Base-by-base conservation (phyloP, 352 stramenopile species). In the Phytophthora kernoviae region DNA sequence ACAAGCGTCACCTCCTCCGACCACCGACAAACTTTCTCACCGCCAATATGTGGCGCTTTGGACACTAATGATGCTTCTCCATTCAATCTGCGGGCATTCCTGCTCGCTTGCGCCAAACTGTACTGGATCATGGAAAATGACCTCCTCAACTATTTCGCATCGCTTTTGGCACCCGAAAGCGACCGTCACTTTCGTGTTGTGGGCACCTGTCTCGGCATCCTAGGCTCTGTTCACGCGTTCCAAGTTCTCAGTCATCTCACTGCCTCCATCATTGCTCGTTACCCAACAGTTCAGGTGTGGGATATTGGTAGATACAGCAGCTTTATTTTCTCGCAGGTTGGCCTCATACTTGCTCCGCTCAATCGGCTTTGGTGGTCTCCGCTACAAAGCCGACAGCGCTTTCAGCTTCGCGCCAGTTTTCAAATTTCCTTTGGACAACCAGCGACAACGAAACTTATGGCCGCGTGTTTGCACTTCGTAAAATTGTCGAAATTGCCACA, bases 111-210 rank as follows among this genome's bases (percentile, higher is more conserved):
- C 4, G 34, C 32, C 4, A 46, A 55, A 0, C 24, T 70, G 2
- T 60, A 74, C 34, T 56, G 50, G 39, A 52, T 65, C 17, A 47
- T 76, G 30, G 54, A 64, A 20, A 52, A 70, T 4, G 62, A 61
- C 11, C 68, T 63, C 45, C 68, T 73, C 50, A 48, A 22, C 30
- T 82, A 79, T 42, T 82, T 77, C 49, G 54, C 63, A 0, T 37
- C 54, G 2, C 36, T 79, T 17, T 49, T 77, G n/a, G 48, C 46
- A 0, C 46, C 58, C 14, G 41, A 10, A 22, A 11, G 6, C 1
- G n/a, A 48, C 11, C 18, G 34, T 0, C 42, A 56, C n/a, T 68
- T 71, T 54, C 54, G 65, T 11, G 8, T 32, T 15, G 43, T 64
- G 6, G 53, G 61, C 2, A 30, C 41, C 9, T 18, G 42, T 11